Conservation (phyloP, 129 eudicot genomes). For the Silybum marianum region DNA sequence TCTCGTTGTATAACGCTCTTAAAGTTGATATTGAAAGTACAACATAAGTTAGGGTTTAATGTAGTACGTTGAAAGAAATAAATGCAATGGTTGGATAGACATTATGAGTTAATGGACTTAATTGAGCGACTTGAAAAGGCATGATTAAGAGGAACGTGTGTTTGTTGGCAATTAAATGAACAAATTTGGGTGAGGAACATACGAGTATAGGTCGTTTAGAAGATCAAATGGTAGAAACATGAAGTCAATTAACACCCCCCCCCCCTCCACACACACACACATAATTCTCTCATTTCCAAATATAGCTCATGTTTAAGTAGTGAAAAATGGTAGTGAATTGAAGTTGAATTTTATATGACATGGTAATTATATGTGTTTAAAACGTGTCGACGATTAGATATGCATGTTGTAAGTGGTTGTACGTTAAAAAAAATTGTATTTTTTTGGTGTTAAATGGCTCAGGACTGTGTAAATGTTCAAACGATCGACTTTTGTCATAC, state of each 20-base stretch:
- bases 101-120: not conserved
- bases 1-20: not conserved
- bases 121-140: not conserved
- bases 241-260: not conserved
- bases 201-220: not conserved
- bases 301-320: not conserved
- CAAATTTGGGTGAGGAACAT: not conserved
- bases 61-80: not conserved
- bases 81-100: not conserved
- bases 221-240: not conserved
- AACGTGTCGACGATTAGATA: not conserved
- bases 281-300: not conserved
- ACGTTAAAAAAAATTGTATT: not conserved
- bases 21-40: not conserved
- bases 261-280: no score
- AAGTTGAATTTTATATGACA: not conserved
- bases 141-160: not conserved
- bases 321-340: not conserved
- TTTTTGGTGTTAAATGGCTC: not conserved
- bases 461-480: not conserved
- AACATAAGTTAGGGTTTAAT: not conserved
- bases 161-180: not conserved
- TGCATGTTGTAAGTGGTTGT: not conserved
- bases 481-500: no score
- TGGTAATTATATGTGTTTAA: not conserved